A percentile compares a stretch with the other conserved stretches of the same genome.
Conservation (phyloP, 1,139 yeast genomes). For the Magnusiomyces magnusii region DNA sequence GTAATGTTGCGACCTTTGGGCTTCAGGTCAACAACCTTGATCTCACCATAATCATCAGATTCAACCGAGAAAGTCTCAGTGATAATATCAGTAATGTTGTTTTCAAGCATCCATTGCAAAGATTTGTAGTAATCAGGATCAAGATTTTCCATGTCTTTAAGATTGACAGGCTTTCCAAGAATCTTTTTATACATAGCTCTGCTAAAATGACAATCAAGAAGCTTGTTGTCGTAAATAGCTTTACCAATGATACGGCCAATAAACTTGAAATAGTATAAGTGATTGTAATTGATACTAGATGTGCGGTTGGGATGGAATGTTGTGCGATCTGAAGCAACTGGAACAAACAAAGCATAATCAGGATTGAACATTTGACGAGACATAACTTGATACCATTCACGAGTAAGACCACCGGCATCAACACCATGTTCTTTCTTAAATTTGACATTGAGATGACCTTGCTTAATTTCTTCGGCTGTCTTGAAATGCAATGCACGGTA, state of each 20-base stretch:
- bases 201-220: constrained; percentile 89
- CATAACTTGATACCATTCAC: constrained; percentile 96
- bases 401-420: constrained; percentile 96
- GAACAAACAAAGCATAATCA: constrained; percentile 85
- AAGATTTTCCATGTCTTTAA: constrained; percentile 91
- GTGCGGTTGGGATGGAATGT: constrained; percentile 95
- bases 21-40: constrained; percentile 65
- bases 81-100: constrained; percentile 88
- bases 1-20: constrained; percentile 77
- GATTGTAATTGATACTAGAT: constrained; percentile 90
- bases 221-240: constrained; percentile 81
- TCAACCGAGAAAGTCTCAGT: constrained; percentile 96
- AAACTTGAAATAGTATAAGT: constrained; percentile 84
- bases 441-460: constrained; percentile 64
- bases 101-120: constrained; percentile 91
- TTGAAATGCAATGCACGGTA: constrained; percentile 80
- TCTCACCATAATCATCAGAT: constrained; percentile 91
- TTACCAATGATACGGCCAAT: constrained; percentile 93
- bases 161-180: constrained; percentile 69
- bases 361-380: constrained; percentile 96
- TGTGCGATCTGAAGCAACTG: constrained; percentile 86
- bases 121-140: constrained; percentile 92
- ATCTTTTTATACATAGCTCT: constrained; percentile 89
- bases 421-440: constrained; percentile 94
- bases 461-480: constrained; percentile 64